A percentile compares a stretch with the other conserved stretches of the same genome.
phyloP scores from a whole-genome alignment of 2,329 filamentous ascomycete genomes.

The Corynespora cassiicola region DNA sequence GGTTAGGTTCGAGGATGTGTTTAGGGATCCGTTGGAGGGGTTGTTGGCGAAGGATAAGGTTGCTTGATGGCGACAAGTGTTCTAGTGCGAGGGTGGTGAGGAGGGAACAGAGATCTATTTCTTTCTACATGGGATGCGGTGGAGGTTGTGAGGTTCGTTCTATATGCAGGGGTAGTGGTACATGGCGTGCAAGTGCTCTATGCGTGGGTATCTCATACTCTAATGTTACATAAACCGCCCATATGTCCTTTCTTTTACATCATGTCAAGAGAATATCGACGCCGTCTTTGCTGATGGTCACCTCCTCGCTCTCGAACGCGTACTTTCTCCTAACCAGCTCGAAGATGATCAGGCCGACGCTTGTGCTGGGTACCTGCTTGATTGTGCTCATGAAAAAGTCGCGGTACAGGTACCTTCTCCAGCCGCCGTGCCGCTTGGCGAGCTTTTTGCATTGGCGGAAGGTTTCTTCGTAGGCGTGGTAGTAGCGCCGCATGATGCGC shows the following conservation, averaged over 20 bases:
- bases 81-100: too few species aligned
- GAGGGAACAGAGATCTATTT: too few species aligned
- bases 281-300: slow-evolving; percentile 63
- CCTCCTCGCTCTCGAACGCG: slow-evolving; percentile 65
- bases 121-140: slow-evolving; percentile 10
- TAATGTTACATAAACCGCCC: slow-evolving; percentile 7
- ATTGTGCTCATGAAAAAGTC: slow-evolving; percentile 77
- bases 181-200: slow-evolving; percentile 9
- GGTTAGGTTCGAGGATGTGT: too few species aligned
- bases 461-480: slow-evolving; percentile 73
- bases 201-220: slow-evolving; percentile 25
- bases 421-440: slow-evolving; percentile 64
- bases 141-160: slow-evolving; percentile 2
- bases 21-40: too few species aligned
- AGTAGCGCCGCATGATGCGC: slow-evolving; percentile 65
- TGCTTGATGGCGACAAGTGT: too few species aligned
- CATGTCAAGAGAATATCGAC: slow-evolving; percentile 71
- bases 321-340: slow-evolving; percentile 78
- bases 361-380: slow-evolving; percentile 77
- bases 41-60: too few species aligned
- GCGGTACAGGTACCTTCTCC: slow-evolving; percentile 70
- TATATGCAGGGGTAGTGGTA: neutral
- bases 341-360: slow-evolving; percentile 79
- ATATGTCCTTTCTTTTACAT: slow-evolving; percentile 3
- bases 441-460: slow-evolving; percentile 65